Conservation (phyloP, 1,284 basidiomycete genomes). For the Hymenochaete sp. region DNA sequence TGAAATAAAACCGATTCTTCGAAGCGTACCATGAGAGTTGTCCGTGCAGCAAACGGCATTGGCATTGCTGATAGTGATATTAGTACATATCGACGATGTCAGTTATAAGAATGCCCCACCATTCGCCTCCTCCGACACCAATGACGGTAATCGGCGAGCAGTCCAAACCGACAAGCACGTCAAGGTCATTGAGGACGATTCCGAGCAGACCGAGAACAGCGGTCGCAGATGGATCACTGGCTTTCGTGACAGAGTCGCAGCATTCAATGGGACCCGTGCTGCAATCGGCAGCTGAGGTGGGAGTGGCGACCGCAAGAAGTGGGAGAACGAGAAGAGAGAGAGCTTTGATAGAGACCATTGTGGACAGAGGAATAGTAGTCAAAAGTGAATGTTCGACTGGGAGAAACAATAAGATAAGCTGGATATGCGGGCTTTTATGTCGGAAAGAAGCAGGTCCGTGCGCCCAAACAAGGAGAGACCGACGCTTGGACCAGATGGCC, state of each 20-base stretch:
- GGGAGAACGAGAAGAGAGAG: conserved; percentile 6
- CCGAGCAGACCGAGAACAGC: conserved; percentile 25
- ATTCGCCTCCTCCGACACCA: background rate
- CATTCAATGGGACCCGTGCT: conserved; percentile 14
- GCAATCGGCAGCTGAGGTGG: conserved; percentile 19
- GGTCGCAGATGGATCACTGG: conserved; percentile 1
- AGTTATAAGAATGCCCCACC: background rate
- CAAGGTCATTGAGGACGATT: conserved; percentile 23
- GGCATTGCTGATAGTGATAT: background rate
- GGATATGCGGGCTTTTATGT: no score
- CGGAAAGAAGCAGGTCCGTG: no score
- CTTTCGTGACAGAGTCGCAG: conserved; percentile 8
- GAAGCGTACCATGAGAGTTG: conserved; percentile 3
- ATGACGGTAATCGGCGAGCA: conserved; percentile 27
- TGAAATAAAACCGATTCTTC: no score
- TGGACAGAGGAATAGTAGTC: no score
- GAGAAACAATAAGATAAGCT: no score
- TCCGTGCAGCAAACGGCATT: conserved; percentile 8
- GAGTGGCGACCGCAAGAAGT: conserved; percentile 16
- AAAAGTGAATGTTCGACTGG: no score
- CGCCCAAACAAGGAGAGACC: no score
- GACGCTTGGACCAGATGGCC: no score
- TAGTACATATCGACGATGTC: background rate
- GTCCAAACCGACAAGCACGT: conserved; percentile 25
- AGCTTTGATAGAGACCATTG: conserved; percentile 9